Percentiles rank a stretch among this genome's conserved stretches.
Evolutionary conservation across 2,329 filamentous ascomycete species (phyloP).

Genomic region (Botrytis tulipae): DNA sequence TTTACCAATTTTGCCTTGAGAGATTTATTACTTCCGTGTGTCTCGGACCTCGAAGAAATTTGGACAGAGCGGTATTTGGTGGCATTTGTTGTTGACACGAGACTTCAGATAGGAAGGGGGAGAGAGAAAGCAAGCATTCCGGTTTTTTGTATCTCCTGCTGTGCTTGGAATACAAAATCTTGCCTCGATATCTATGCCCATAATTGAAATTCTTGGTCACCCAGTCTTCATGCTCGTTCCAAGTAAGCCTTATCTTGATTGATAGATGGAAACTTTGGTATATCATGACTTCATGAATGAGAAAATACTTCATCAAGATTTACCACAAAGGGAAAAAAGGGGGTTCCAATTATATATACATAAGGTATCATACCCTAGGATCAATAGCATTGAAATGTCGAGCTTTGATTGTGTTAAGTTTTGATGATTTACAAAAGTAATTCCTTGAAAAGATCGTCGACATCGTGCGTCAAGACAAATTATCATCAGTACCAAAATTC

Average conservation of each 20-base stretch:
- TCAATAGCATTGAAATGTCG: not conserved
- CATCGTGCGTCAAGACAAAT: not conserved
- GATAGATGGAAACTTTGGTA: not conserved
- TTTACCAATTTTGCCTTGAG: not conserved
- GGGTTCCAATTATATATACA: not conserved
- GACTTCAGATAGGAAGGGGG: not conserved
- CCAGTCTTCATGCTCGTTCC: not conserved
- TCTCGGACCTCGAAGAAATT: not conserved
- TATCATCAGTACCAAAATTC: not conserved
- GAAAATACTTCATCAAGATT: not conserved
- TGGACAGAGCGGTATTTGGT: not conserved
- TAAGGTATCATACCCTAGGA: not conserved
- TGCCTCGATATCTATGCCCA: not conserved
- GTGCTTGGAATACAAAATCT: not conserved
- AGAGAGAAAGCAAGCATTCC: not conserved
- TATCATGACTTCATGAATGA: constrained; percentile 9
- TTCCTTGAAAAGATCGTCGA: not conserved
- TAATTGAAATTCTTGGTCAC: not conserved
- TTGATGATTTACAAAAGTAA: not conserved
- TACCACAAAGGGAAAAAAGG: not conserved
- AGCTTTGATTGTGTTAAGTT: not conserved
- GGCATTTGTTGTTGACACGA: not conserved
- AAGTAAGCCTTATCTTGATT: not conserved
- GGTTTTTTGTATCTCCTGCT: not conserved
- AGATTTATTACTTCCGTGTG: not conserved